phyloP scores from a whole-genome alignment of 1,139 yeast species.

The Yamadazyma epiphylla region DNA sequence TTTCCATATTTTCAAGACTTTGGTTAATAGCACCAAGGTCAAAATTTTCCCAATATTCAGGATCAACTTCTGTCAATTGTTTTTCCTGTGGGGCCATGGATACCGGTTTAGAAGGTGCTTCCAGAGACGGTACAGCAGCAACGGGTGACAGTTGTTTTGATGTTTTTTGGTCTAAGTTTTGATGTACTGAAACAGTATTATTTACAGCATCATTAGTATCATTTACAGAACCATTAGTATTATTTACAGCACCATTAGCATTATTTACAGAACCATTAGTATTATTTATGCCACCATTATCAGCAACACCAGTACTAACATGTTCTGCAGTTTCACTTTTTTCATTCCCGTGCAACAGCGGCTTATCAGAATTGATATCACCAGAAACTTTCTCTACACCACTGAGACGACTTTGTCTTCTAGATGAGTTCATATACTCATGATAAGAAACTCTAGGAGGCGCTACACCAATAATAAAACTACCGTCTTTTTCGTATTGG shows the following conservation, averaged over 20 bases:
- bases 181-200: too few species aligned
- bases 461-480: constrained; percentile 8
- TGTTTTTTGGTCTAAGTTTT: neutral
- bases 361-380: neutral
- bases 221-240: neutral
- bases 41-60: neutral
- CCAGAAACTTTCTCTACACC: neutral
- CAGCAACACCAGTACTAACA: neutral
- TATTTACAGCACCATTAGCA: neutral
- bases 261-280: neutral
- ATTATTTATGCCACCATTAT: too few species aligned
- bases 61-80: neutral
- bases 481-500: constrained; percentile 7
- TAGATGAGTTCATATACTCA: neutral
- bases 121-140: neutral
- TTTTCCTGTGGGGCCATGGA: neutral
- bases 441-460: constrained; percentile 4
- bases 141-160: neutral
- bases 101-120: neutral
- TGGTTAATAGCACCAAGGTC: constrained; percentile 3
- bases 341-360: too few species aligned
- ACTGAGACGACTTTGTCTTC: neutral
- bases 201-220: neutral
- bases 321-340: neutral
- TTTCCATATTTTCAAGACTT: constrained; percentile 34